These are phyloP conservation scores for Aspergillus piperis DNA, from an alignment of 2,329 filamentous ascomycete species.

Conservation along the genomic window DNA sequence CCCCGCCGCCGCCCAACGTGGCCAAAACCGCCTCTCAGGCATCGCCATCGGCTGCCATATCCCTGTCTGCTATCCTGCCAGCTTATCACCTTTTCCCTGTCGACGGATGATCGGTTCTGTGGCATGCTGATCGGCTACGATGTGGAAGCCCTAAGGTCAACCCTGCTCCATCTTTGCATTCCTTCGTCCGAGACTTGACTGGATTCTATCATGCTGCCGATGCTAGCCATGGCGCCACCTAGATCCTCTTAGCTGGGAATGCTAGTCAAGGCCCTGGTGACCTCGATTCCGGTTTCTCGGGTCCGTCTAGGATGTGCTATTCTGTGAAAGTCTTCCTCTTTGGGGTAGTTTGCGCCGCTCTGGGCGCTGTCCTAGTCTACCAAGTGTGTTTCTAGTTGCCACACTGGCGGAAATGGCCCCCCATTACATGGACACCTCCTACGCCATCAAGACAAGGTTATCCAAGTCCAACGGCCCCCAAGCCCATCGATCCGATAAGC, in stretches of 20 bases:
- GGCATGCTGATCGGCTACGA: constrained; percentile 1
- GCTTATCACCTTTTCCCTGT: constrained; percentile 7
- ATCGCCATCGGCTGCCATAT: background rate
- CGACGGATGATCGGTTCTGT: constrained; percentile 17
- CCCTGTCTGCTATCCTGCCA: background rate
- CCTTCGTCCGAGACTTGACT: background rate
- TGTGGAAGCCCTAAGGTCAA: background rate
- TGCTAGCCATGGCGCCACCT: background rate
- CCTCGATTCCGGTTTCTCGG: constrained; percentile 1
- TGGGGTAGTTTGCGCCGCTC: background rate
- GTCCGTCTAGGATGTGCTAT: background rate
- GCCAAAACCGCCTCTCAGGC: constrained; percentile 4
- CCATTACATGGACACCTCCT: too few species aligned
- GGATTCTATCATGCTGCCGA: background rate
- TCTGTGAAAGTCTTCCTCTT: background rate
- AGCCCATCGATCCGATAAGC: constrained; percentile 18
- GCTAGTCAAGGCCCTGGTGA: background rate
- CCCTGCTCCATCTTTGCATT: background rate
- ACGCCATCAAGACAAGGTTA: constrained; percentile 2
- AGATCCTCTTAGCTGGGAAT: background rate
- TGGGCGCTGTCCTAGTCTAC: background rate
- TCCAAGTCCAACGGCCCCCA: constrained; percentile 10
- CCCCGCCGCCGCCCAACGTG: background rate
- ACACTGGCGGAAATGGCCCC: background rate
- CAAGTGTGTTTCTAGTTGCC: background rate